phyloP scores from a whole-genome alignment of 495 filamentous ascomycete species.

The Filosporella fistucella region DNA sequence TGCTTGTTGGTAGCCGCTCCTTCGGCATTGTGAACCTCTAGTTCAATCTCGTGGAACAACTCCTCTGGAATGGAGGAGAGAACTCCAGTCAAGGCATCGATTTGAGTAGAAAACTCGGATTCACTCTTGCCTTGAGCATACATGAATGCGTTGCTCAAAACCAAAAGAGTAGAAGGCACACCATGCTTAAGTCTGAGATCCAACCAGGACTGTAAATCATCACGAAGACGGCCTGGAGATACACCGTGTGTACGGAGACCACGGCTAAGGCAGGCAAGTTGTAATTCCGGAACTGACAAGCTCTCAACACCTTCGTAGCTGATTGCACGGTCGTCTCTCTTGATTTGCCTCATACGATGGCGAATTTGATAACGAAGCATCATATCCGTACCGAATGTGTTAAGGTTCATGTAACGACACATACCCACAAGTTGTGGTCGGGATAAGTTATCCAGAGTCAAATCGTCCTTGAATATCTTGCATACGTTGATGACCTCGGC shows the following conservation, averaged over 20 bases:
- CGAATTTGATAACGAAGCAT: conserved; percentile 98
- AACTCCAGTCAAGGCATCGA: conserved; percentile 88
- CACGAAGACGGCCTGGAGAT: conserved; percentile 78
- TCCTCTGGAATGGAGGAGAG: conserved; percentile 95
- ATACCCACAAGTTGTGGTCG: conserved; percentile 94
- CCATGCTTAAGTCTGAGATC: conserved; percentile 90
- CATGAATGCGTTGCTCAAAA: conserved; percentile 95
- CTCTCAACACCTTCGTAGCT: conserved; percentile 91
- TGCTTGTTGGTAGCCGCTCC: conserved; percentile 98
- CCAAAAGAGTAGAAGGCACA: conserved; percentile 89
- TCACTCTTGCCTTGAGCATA: conserved; percentile 83
- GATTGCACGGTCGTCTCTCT: conserved; percentile 94
- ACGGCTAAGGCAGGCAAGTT: conserved; percentile 83
- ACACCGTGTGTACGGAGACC: conserved; percentile 91
- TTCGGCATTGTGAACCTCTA: conserved; percentile 95
- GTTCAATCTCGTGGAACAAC: conserved; percentile 98
- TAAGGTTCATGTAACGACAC: conserved; percentile 97
- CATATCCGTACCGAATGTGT: conserved; percentile 91
- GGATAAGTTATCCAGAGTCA: conserved; percentile 96
- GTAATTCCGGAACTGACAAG: conserved; percentile 88
- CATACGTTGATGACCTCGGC: conserved; percentile 97
- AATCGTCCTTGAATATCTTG: conserved; percentile 98
- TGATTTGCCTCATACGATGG: conserved; percentile 98
- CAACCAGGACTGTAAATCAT: conserved; percentile 92
- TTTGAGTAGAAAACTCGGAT: conserved; percentile 79